phyloP scores from a whole-genome alignment of 805 yeast species.

The Kodamaea nitidulidarum region DNA sequence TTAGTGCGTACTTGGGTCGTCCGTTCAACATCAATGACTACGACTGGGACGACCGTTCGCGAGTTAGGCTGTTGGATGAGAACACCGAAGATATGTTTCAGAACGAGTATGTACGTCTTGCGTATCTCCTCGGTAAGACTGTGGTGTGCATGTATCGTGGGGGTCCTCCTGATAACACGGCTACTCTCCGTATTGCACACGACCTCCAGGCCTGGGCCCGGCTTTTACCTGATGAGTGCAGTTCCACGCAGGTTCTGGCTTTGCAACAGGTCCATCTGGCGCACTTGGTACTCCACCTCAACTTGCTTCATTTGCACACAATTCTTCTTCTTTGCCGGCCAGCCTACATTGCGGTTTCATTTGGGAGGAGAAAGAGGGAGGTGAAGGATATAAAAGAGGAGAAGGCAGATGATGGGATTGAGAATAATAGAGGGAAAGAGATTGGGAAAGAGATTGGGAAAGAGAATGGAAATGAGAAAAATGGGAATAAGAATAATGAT shows the following conservation, averaged over 20 bases:
- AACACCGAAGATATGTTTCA: conserved; percentile 2
- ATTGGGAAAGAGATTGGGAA: neutral
- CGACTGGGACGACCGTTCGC: conserved; percentile 10
- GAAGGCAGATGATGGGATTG: no score
- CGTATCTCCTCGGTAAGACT: conserved; percentile 6
- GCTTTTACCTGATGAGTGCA: conserved; percentile 1
- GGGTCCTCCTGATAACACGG: neutral
- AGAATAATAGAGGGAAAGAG: no score
- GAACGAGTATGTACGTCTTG: conserved; percentile 4
- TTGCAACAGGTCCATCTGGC: neutral
- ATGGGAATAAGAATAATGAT: no score
- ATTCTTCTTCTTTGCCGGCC: conserved; percentile 8
- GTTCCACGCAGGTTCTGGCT: neutral
- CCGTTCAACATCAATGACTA: conserved; percentile 9
- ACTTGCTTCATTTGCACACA: conserved; percentile 8
- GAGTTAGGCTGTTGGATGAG: neutral
- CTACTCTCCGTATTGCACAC: conserved; percentile 1
- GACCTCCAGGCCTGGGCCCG: conserved; percentile 7
- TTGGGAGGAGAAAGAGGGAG: conserved; percentile 2
- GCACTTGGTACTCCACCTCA: neutral
- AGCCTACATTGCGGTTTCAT: conserved; percentile 5
- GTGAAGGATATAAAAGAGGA: conserved; percentile 2
- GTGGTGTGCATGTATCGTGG: conserved; percentile 5
- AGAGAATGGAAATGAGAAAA: no score
- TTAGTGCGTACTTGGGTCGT: conserved; percentile 6